Percentiles rank a stretch among this genome's conserved stretches.
These are phyloP conservation scores for Candida montana DNA, from an alignment of 805 yeast species.

Conservation along the genomic window DNA sequence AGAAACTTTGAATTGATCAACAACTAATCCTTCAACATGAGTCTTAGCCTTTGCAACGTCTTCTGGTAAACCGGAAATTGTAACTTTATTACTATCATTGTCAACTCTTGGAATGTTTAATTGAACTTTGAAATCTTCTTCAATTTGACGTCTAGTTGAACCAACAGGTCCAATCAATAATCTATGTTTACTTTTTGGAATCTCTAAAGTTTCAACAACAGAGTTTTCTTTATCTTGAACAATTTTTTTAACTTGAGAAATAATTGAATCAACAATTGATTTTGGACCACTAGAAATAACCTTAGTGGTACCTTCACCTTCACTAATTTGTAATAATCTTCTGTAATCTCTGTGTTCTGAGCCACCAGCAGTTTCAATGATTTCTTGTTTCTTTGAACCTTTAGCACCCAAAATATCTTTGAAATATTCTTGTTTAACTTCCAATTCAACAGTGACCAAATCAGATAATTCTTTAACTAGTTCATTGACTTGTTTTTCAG, in stretches of 20 bases:
- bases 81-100: constrained; percentile 45
- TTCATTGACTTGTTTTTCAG: constrained; percentile 53
- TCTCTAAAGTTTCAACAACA: constrained; percentile 43
- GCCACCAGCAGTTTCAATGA: constrained; percentile 77
- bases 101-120: constrained; percentile 61
- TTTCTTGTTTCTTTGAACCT: constrained; percentile 68
- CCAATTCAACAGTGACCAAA: constrained; percentile 48
- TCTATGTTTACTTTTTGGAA: constrained; percentile 72
- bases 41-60: constrained; percentile 57
- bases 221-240: constrained; percentile 61
- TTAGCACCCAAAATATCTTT: constrained; percentile 72
- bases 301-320: constrained; percentile 49
- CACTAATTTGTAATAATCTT: constrained; percentile 65
- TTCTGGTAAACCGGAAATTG: constrained; percentile 62
- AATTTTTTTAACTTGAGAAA: constrained; percentile 54
- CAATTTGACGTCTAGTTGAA: constrained; percentile 61
- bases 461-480: constrained; percentile 65
- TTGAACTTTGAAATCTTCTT: constrained; percentile 59
- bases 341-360: constrained; percentile 44
- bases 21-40: constrained; percentile 55
- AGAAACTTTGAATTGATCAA: constrained; percentile 47
- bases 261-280: constrained; percentile 61
- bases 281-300: constrained; percentile 73
- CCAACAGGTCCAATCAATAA: constrained; percentile 82
- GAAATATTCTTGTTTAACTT: constrained; percentile 70